Evolutionary conservation across 2,329 filamentous ascomycete species (phyloP).

Genomic region (Botrytis deweyae): DNA sequence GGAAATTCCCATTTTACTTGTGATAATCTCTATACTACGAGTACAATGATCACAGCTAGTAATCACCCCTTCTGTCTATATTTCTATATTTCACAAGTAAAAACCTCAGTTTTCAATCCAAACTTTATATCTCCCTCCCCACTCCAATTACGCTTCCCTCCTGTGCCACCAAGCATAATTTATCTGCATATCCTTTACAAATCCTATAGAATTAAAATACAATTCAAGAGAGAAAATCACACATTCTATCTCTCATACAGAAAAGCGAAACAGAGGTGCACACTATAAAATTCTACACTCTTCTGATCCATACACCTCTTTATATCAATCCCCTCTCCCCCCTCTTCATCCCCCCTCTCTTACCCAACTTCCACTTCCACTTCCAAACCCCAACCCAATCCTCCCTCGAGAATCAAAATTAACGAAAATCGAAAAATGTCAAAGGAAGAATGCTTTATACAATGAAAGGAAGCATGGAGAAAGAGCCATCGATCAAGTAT

Average conservation of each 20-base stretch:
- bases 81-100: too few relatives aligned
- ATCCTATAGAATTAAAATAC: not conserved
- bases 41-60: not conserved
- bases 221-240: not conserved
- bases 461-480: not conserved
- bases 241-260: not conserved
- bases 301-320: not conserved
- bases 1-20: accelerated
- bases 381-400: not conserved
- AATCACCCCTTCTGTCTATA: accelerated
- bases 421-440: not conserved
- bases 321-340: not conserved
- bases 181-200: too few relatives aligned
- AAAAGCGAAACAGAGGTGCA: not conserved
- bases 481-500: not conserved
- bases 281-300: not conserved
- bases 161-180: accelerated
- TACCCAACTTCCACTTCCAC: too few relatives aligned
- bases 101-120: not conserved
- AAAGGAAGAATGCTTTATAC: not conserved
- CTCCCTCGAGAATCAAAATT: not conserved
- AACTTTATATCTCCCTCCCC: not conserved
- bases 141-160: not conserved
- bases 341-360: too few relatives aligned
- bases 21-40: not conserved